Evolutionary conservation across 306 rosid genomes (phyloP).

Genomic region (Casuarina cunninghamiana): DNA sequence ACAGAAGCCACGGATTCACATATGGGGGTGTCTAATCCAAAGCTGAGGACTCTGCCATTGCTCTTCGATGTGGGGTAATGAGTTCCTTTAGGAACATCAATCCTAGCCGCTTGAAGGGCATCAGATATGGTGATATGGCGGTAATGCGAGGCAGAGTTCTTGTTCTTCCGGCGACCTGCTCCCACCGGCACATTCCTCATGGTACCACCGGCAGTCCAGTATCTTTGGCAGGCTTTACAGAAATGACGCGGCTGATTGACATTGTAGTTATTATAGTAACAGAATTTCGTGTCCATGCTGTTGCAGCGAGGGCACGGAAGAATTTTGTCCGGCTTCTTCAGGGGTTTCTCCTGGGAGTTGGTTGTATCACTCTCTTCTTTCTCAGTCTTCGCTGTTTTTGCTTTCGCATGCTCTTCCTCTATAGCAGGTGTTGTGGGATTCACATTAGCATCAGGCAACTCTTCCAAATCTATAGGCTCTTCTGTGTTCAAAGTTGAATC

Average conservation of each 20-base stretch:
- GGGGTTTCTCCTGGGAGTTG: slow-evolving; percentile 59
- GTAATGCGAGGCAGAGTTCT: slow-evolving; percentile 62
- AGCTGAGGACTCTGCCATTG: slow-evolving; percentile 73
- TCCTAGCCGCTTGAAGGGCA: slow-evolving; percentile 70
- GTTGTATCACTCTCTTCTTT: slow-evolving; percentile 48
- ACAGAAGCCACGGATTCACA: slow-evolving; percentile 68
- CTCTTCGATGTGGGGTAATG: slow-evolving; percentile 36
- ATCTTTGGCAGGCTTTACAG: slow-evolving; percentile 95
- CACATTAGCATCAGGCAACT: slow-evolving; percentile 35
- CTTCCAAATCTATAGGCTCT: slow-evolving; percentile 35
- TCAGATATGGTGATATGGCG: slow-evolving; percentile 70
- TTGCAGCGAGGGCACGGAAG: slow-evolving; percentile 92
- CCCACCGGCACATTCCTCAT: slow-evolving; percentile 97
- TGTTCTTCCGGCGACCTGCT: slow-evolving; percentile 88
- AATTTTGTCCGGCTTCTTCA: slow-evolving; percentile 87
- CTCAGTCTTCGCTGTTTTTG: slow-evolving; percentile 35
- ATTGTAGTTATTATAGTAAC: slow-evolving; percentile 91
- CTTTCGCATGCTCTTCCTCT: slow-evolving; percentile 49
- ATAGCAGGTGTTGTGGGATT: slow-evolving; percentile 54
- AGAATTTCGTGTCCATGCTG: slow-evolving; percentile 94
- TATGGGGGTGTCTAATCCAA: slow-evolving; percentile 55
- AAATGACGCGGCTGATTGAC: slow-evolving; percentile 89
- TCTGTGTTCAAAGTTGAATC: slow-evolving; percentile 36
- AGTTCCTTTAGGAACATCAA: slow-evolving; percentile 54
- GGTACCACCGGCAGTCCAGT: slow-evolving; percentile 94